Evolutionary conservation across 345 rosid species (phyloP).

Genomic region (Dipteronia sinensis): DNA sequence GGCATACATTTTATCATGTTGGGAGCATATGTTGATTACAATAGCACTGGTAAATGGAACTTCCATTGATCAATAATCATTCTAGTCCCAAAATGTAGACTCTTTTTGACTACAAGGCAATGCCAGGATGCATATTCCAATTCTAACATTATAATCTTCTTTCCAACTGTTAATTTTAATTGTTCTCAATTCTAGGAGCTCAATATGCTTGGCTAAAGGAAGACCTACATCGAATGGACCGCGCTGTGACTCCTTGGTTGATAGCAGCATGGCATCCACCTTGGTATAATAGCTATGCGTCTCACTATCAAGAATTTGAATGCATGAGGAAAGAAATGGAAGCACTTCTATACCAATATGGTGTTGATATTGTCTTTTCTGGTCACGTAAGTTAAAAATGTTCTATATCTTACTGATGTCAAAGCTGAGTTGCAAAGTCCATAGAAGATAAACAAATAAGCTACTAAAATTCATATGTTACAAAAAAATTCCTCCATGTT

Average conservation of each 20-base stretch:
- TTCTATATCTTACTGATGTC: neutral
- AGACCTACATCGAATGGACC: constrained; percentile 60
- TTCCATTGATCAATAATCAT: neutral
- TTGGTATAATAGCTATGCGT: constrained; percentile 78
- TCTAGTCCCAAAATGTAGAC: neutral
- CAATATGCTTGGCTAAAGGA: constrained; percentile 74
- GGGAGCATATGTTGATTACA: constrained; percentile 83
- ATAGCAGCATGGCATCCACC: constrained; percentile 89
- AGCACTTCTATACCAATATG: constrained; percentile 63
- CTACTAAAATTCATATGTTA: no score
- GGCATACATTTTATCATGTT: constrained; percentile 82
- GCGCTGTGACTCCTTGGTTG: constrained; percentile 71
- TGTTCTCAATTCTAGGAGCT: constrained; percentile 45
- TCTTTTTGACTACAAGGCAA: neutral
- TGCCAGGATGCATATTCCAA: neutral
- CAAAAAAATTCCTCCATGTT: neutral
- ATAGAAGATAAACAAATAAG: neutral
- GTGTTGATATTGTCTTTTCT: constrained; percentile 68
- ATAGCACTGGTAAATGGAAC: constrained; percentile 49
- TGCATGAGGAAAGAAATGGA: constrained; percentile 97
- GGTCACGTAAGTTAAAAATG: constrained; percentile 66
- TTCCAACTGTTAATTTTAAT: neutral
- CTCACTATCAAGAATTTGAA: constrained; percentile 91
- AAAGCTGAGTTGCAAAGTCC: neutral
- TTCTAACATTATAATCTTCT: constrained; percentile 2